Evolutionary conservation across 805 yeast species (phyloP).

Genomic region (Cyberlindnera amylophila): DNA sequence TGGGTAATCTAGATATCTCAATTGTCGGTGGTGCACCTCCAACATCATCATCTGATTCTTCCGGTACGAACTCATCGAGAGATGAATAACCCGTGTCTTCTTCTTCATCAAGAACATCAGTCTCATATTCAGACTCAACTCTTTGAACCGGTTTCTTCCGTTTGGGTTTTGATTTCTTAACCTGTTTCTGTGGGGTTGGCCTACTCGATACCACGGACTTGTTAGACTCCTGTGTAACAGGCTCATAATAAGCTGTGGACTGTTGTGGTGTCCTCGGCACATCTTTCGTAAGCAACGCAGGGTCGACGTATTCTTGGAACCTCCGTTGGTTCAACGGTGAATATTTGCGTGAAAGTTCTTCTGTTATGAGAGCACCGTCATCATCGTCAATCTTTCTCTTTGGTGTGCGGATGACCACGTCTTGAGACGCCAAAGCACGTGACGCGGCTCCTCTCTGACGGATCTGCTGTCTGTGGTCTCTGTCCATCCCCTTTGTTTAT

Average conservation of each 20-base stretch:
- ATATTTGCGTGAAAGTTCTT: conserved; percentile 15
- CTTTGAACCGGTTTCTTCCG: conserved; percentile 1
- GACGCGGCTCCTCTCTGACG: conserved; percentile 20
- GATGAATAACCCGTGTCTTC: conserved; percentile 5
- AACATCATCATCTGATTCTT: conserved; percentile 9
- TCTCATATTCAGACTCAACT: conserved; percentile 1
- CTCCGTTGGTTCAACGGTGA: conserved; percentile 8
- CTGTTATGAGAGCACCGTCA: conserved; percentile 22
- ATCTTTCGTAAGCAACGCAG: not conserved
- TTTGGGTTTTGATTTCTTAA: too few species aligned
- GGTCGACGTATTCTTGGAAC: not conserved
- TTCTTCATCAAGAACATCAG: not conserved
- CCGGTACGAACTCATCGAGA: conserved; percentile 5
- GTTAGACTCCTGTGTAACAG: conserved; percentile 9
- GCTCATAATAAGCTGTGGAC: conserved; percentile 8
- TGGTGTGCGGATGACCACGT: conserved; percentile 12
- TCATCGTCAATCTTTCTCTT: conserved; percentile 17
- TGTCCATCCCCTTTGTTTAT: conserved; percentile 17
- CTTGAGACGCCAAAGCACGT: conserved; percentile 7
- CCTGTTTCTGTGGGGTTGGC: conserved; percentile 10
- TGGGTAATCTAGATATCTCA: conserved; percentile 26
- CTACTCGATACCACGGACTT: conserved; percentile 13
- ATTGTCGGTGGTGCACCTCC: conserved; percentile 10
- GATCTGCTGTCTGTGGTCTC: conserved; percentile 16
- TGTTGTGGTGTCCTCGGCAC: not conserved